phyloP scores from a whole-genome alignment of 2,329 filamentous ascomycete genomes.

The Fusarium albosuccineum region DNA sequence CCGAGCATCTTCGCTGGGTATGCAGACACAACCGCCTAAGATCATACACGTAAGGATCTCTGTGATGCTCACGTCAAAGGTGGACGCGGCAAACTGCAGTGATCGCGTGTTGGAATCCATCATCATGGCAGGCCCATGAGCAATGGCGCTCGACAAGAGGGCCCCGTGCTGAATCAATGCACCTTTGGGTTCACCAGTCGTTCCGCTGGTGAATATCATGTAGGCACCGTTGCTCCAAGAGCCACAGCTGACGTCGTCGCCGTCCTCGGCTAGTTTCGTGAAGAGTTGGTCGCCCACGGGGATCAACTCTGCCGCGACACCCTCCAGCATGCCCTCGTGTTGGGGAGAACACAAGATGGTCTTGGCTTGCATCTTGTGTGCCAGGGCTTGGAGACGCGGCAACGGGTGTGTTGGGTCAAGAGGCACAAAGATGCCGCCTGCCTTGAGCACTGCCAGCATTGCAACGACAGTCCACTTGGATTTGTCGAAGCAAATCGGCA shows the following conservation, averaged over 20 bases:
- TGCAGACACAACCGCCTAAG: slow-evolving; percentile 49
- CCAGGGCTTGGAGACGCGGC: slow-evolving; percentile 25
- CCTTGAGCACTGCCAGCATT: slow-evolving; percentile 46
- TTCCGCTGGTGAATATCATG: slow-evolving; percentile 42
- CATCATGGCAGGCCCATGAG: slow-evolving; percentile 40
- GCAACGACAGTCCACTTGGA: slow-evolving; percentile 47
- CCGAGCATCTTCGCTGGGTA: slow-evolving; percentile 55
- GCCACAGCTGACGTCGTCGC: slow-evolving; percentile 7
- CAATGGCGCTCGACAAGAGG: slow-evolving; percentile 32
- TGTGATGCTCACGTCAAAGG: slow-evolving; percentile 49
- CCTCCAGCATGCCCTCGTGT: slow-evolving; percentile 28
- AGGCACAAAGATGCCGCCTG: slow-evolving; percentile 43
- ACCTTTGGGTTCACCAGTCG: slow-evolving; percentile 37
- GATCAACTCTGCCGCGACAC: slow-evolving; percentile 31
- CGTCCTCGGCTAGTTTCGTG: neutral
- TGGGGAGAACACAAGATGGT: slow-evolving; percentile 40
- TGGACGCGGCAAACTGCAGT: slow-evolving; percentile 51
- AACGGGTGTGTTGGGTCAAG: slow-evolving; percentile 41
- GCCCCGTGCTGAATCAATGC: slow-evolving; percentile 39
- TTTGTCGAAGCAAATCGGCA: slow-evolving; percentile 48
- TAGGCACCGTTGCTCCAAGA: slow-evolving; percentile 34
- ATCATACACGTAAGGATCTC: slow-evolving; percentile 39
- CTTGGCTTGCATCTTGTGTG: slow-evolving; percentile 32
- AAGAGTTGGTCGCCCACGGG: slow-evolving; percentile 34
- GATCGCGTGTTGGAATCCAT: slow-evolving; percentile 45